Percentiles rank a stretch among this genome's conserved stretches.
These are phyloP conservation scores for Choiromyces venosus DNA, from an alignment of 495 filamentous ascomycete species.

Conservation along the genomic window DNA sequence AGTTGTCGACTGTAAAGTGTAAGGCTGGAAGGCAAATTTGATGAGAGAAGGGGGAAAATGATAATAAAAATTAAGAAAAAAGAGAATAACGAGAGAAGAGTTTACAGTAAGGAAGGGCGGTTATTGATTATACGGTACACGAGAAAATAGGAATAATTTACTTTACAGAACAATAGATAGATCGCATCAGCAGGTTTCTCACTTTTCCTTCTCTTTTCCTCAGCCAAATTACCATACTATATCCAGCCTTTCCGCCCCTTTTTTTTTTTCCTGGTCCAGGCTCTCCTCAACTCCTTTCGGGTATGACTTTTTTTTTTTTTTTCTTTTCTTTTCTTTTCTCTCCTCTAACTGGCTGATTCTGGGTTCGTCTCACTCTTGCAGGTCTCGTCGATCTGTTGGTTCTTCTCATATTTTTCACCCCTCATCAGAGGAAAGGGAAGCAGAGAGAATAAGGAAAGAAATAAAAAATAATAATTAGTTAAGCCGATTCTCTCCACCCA, in stretches of 20 bases:
- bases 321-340: not conserved
- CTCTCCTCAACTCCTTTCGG: not conserved
- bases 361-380: not conserved
- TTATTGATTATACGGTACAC: not conserved
- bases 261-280: not conserved
- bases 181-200: not conserved
- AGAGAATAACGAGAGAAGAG: not conserved
- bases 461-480: not conserved
- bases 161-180: not conserved
- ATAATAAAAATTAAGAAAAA: not conserved
- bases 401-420: not conserved
- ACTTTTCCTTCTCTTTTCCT: not conserved
- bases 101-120: conserved; percentile 1
- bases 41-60: not conserved
- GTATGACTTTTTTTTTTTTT: not conserved
- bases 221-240: not conserved
- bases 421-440: not conserved
- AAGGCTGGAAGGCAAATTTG: not conserved
- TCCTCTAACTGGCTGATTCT: not conserved
- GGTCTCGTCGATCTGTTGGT: not conserved
- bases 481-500: not conserved
- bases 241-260: not conserved
- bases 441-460: not conserved
- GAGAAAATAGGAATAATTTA: not conserved
- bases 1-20: not conserved